Percentiles rank a stretch among this genome's conserved stretches.
Conservation (phyloP, 768 basidiomycete species). For the Phanerodontia chrysosporium region DNA sequence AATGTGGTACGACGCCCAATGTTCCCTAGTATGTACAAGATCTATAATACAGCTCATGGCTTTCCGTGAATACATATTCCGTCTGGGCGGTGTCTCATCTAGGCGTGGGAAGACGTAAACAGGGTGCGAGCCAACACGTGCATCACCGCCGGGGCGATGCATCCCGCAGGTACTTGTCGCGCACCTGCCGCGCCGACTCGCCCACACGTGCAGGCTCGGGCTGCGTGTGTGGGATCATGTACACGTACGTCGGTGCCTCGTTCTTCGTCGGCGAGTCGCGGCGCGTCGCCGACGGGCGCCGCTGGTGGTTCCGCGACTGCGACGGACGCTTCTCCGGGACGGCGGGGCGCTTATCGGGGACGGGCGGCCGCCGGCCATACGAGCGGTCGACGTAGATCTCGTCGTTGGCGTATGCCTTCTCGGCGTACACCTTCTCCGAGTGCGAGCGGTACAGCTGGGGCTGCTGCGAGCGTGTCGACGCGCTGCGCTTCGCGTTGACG, state of each 20-base stretch:
- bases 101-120: neutral
- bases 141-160: constrained; percentile 44
- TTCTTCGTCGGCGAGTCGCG: constrained; percentile 22
- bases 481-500: constrained; percentile 26
- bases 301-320: constrained; percentile 1
- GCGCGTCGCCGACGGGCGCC: neutral
- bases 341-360: neutral
- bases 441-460: neutral
- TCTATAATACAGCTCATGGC: neutral
- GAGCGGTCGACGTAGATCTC: neutral
- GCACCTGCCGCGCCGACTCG: constrained; percentile 15
- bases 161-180: constrained; percentile 35
- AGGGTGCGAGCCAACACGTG: neutral
- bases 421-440: neutral
- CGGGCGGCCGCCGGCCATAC: neutral
- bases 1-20: neutral
- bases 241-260: constrained; percentile 25
- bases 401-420: neutral
- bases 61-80: constrained; percentile 3
- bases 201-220: constrained; percentile 24
- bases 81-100: constrained; percentile 3
- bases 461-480: neutral
- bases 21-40: constrained; percentile 8
- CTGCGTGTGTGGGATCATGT: constrained; percentile 24
- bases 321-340: constrained; percentile 7